Evolutionary conservation across 179 eudicot species (phyloP), one percentile per base, ranked within the genome.

Genomic region (Camellia oleifera): DNA sequence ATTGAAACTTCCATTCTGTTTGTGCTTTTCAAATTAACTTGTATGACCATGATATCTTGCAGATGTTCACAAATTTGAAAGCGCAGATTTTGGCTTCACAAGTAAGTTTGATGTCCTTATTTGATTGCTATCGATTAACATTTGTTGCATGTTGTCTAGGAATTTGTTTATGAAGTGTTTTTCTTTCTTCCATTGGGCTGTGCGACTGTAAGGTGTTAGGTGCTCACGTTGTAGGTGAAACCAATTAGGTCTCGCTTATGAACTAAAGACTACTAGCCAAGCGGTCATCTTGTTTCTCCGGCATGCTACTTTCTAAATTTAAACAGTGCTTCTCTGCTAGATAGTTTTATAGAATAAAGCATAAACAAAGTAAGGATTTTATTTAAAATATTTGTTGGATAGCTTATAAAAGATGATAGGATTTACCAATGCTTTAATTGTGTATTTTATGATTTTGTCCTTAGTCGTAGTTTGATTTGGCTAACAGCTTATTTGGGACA

Each of bases 21-120:
- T 20, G 50, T 54, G 45, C 77, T 71, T 78, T 52, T 75, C 75
- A 60, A 58, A 18, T 26, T 12, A 12, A 74, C 69, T 71, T 18
- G 23, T n/a, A 45, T 42, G 8, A 40, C 20, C 2, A 4, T 77
- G 69, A 62, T 82, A 13, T 52, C 57, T 57, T 83, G 94, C 99
- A 96, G 99, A 92, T 91, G 86, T 96, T 90, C 81, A 69, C 91
- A 17, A 95, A 94, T 81, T 82, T 96, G 90, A 94, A 91, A 85
- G 91, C 89, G 84, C 97, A 90, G 68, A 94, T 96, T 75, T 83
- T 96, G 81, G 91, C 97, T 54, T 88, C 97, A 66, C 97, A 96
- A 98, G 99, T 94, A 85, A 77, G 85, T 79, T 78, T 3, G 20
- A 58, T 44, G 63, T 32, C 58, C 74, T 57, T 76, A 63, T 61